phyloP scores from a whole-genome alignment of 345 rosid species.

The Murraya paniculata region DNA sequence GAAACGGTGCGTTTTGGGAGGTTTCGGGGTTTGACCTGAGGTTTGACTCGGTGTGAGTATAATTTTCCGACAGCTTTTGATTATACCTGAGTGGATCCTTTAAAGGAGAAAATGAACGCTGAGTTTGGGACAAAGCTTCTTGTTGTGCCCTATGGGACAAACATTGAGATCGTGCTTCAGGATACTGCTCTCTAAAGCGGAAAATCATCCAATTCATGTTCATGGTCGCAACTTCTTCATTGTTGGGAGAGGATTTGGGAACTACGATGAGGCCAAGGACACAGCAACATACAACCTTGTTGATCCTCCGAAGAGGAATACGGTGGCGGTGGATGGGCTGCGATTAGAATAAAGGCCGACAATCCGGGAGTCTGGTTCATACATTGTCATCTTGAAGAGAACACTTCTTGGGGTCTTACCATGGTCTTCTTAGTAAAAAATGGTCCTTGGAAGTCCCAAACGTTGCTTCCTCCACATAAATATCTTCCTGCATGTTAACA shows the following conservation, averaged over 20 bases:
- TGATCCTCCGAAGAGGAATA: conserved; percentile 71
- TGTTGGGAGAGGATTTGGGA: conserved; percentile 67
- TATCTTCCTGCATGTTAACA: conserved; percentile 55
- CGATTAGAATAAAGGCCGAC: conserved; percentile 52
- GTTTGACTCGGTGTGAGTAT: too few species aligned
- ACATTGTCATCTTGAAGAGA: conserved; percentile 69
- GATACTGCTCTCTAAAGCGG: conserved; percentile 49
- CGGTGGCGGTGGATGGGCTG: conserved; percentile 72
- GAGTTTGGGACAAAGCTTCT: conserved; percentile 41
- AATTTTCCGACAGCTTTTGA: too few species aligned
- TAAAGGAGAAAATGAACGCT: conserved; percentile 38
- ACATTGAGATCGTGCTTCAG: conserved; percentile 60
- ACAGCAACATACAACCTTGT: conserved; percentile 47
- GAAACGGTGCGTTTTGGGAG: too few species aligned
- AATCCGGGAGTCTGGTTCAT: conserved; percentile 86
- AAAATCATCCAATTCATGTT: conserved; percentile 74
- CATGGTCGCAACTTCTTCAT: conserved; percentile 71
- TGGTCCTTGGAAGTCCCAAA: conserved; percentile 35
- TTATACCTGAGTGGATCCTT: conserved; percentile 45
- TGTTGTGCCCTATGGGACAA: conserved; percentile 40
- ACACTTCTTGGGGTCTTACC: conserved; percentile 66
- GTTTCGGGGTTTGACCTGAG: too few species aligned
- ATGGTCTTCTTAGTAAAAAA: conserved; percentile 51
- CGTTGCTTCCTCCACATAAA: conserved; percentile 48
- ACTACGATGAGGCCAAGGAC: conserved; percentile 43